phyloP scores from a whole-genome alignment of 331 rosid species.

The Acacia concinna region DNA sequence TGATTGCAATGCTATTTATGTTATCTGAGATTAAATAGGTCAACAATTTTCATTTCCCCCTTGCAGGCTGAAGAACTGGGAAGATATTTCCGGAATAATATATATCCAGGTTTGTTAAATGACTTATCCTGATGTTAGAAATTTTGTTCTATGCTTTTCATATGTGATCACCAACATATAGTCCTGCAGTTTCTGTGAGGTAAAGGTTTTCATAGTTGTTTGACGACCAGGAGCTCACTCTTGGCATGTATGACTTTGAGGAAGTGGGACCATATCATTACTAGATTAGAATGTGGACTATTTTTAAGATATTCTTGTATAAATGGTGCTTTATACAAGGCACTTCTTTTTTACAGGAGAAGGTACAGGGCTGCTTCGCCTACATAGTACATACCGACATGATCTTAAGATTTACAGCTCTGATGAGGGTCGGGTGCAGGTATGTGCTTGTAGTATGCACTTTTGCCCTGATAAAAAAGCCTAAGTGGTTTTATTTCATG shows the following conservation, averaged over 20 bases:
- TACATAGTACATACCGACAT: slow-evolving; percentile 94
- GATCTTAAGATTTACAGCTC: slow-evolving; percentile 98
- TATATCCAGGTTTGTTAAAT: slow-evolving; percentile 80
- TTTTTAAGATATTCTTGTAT: not conserved
- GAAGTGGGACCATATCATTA: not conserved
- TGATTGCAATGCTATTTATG: slow-evolving; percentile 19
- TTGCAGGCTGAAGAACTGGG: slow-evolving; percentile 98
- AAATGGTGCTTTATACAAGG: not conserved
- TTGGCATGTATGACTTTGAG: not conserved
- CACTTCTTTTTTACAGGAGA: slow-evolving; percentile 54
- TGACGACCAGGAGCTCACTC: not conserved
- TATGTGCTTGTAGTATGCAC: slow-evolving; percentile 33
- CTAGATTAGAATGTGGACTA: not conserved
- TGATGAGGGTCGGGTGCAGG: slow-evolving; percentile 99
- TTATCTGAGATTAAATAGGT: not conserved
- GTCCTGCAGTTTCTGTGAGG: not conserved
- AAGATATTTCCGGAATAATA: slow-evolving; percentile 91
- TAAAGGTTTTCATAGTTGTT: not conserved
- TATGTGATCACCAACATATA: not conserved
- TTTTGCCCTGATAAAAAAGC: slow-evolving; percentile 12
- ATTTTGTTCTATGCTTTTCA: not conserved
- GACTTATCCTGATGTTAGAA: slow-evolving; percentile 9
- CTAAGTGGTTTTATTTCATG: slow-evolving; percentile 1
- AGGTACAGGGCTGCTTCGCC: slow-evolving; percentile 97
- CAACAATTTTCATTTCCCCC: slow-evolving; percentile 14